Conservation (phyloP, 2,329 filamentous ascomycete genomes). For the Aureobasidium mangrovei region DNA sequence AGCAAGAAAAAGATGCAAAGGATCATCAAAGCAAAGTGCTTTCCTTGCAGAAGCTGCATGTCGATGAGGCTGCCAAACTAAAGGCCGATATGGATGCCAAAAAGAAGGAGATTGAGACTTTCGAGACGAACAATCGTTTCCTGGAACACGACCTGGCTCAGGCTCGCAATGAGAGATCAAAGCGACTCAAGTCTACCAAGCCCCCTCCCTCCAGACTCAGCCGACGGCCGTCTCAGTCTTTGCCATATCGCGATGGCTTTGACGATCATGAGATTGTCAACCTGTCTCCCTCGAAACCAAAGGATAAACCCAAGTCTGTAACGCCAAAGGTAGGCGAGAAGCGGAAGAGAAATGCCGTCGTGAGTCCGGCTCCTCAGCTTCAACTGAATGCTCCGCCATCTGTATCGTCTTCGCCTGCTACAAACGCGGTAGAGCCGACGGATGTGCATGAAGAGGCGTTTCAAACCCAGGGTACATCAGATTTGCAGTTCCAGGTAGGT, state of each 20-base stretch:
- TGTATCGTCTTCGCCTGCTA: neutral
- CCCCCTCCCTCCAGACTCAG: constrained; percentile 26
- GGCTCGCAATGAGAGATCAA: constrained; percentile 35
- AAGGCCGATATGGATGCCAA: constrained; percentile 56
- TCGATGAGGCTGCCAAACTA: constrained; percentile 55
- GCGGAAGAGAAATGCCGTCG: constrained; percentile 54
- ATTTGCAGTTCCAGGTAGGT: constrained; percentile 12
- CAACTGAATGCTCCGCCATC: constrained; percentile 18
- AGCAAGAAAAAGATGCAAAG: constrained; percentile 52
- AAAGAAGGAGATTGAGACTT: constrained; percentile 55
- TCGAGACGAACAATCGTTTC: constrained; percentile 63
- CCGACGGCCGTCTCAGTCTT: constrained; percentile 52
- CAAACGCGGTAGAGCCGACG: neutral
- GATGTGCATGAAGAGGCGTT: neutral
- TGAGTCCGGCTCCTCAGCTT: constrained; percentile 55
- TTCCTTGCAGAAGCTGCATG: constrained; percentile 53
- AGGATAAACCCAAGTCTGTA: constrained; percentile 39
- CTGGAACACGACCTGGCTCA: constrained; percentile 64
- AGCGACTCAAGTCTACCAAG: constrained; percentile 31
- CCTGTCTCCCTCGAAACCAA: constrained; percentile 45
- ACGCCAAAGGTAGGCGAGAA: constrained; percentile 59
- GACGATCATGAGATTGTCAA: constrained; percentile 56
- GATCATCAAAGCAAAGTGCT: constrained; percentile 56
- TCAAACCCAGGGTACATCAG: neutral
- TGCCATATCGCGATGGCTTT: constrained; percentile 64